These are phyloP conservation scores for Hippophae tibetana DNA, from an alignment of 306 rosid genomes.

Conservation along the genomic window DNA sequence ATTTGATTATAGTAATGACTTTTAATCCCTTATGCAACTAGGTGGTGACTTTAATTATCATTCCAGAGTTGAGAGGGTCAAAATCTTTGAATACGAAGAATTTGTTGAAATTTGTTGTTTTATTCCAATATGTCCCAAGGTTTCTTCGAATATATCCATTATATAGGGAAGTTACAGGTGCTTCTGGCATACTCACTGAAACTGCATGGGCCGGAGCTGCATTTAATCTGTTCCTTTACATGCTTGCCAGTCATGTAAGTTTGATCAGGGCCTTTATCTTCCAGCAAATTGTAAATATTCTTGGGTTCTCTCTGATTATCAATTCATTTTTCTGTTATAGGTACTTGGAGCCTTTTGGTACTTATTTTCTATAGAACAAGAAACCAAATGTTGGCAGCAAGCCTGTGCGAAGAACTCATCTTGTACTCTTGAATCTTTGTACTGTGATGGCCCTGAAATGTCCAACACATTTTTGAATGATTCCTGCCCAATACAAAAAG, in stretches of 20 bases:
- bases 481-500: conserved; percentile 52
- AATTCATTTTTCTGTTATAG: conserved; percentile 35
- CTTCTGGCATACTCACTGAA: conserved; percentile 91
- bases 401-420: conserved; percentile 31
- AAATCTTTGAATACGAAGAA: conserved; percentile 58
- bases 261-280: conserved; percentile 1
- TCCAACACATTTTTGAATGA: conserved; percentile 27
- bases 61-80: conserved; percentile 64
- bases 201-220: conserved; percentile 99
- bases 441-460: conserved; percentile 23
- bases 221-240: conserved; percentile 80
- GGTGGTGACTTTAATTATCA: conserved; percentile 38
- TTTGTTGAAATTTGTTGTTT: conserved; percentile 68
- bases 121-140: conserved; percentile 81
- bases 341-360: conserved; percentile 93
- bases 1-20: conserved; percentile 1
- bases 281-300: neutral
- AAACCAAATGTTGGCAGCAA: conserved; percentile 71
- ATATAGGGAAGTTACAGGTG: conserved; percentile 85
- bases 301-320: conserved; percentile 15
- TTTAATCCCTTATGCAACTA: no score
- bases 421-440: conserved; percentile 31
- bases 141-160: conserved; percentile 71
- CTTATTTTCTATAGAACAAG: conserved; percentile 76
- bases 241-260: conserved; percentile 99